phyloP scores from a whole-genome alignment of 495 filamentous ascomycete genomes.

The Xylaria cubensis region DNA sequence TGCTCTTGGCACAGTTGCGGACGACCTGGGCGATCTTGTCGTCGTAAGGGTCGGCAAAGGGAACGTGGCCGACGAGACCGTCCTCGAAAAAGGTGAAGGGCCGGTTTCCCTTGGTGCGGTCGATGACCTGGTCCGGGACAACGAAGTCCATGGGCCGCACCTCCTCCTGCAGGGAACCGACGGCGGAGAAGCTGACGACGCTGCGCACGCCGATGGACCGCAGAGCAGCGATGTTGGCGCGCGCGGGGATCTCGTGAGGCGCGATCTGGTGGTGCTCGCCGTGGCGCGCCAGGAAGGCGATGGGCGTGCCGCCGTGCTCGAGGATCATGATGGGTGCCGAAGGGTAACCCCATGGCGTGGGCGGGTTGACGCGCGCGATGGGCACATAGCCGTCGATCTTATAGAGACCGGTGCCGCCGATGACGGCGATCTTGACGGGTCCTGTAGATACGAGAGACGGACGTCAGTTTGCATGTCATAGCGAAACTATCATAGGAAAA shows the following conservation, averaged over 20 bases:
- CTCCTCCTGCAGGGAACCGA: slow-evolving; percentile 88
- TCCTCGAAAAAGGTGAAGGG: slow-evolving; percentile 97
- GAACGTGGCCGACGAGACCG: slow-evolving; percentile 91
- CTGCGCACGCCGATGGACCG: slow-evolving; percentile 86
- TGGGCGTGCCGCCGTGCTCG: slow-evolving; percentile 77
- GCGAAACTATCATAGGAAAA: not conserved
- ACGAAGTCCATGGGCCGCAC: slow-evolving; percentile 97
- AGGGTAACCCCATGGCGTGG: slow-evolving; percentile 90
- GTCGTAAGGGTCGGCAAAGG: slow-evolving; percentile 96
- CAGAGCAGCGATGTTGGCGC: slow-evolving; percentile 95
- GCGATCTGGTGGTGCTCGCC: slow-evolving; percentile 86
- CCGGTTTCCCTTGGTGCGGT: slow-evolving; percentile 92
- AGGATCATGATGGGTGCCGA: slow-evolving; percentile 92
- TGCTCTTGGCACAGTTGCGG: slow-evolving; percentile 70
- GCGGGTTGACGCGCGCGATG: slow-evolving; percentile 71
- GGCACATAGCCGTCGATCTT: slow-evolving; percentile 75
- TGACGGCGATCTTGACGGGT: slow-evolving; percentile 89
- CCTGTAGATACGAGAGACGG: slow-evolving; percentile 51
- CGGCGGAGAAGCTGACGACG: slow-evolving; percentile 93
- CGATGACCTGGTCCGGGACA: slow-evolving; percentile 93
- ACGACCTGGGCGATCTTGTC: slow-evolving; percentile 75
- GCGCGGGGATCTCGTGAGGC: slow-evolving; percentile 87
- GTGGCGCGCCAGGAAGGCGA: slow-evolving; percentile 95
- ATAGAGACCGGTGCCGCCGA: slow-evolving; percentile 92
- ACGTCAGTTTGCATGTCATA: slow-evolving; percentile 13